Conservation (phyloP, 2,329 filamentous ascomycete species). For the Penicillium sp. region DNA sequence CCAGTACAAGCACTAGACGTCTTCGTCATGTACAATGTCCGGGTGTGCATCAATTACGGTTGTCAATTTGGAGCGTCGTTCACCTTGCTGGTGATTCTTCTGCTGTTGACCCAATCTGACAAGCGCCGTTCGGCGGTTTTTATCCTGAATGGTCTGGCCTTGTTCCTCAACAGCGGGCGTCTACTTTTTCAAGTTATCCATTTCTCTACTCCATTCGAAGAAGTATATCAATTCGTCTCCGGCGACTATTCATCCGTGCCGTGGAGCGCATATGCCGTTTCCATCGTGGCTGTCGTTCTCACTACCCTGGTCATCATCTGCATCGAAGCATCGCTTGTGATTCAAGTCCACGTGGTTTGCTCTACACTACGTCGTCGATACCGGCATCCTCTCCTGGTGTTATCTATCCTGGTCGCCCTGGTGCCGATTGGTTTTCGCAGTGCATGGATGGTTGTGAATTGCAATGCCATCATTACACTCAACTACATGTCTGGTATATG, state of each 20-base stretch:
- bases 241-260: conserved; percentile 56
- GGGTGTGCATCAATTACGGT: conserved; percentile 63
- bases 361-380: conserved; percentile 49
- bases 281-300: conserved; percentile 52
- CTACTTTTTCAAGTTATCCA: conserved; percentile 47
- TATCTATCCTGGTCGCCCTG: conserved; percentile 52
- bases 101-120: conserved; percentile 64
- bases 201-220: conserved; percentile 60
- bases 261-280: conserved; percentile 45
- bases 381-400: conserved; percentile 47
- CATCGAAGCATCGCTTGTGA: conserved; percentile 59
- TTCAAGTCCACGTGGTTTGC: conserved; percentile 65
- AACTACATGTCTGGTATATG: conserved; percentile 30
- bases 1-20: conserved; percentile 47
- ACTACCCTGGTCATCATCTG: conserved; percentile 55
- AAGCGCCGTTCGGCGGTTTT: conserved; percentile 67
- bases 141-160: conserved; percentile 62
- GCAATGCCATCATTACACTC: conserved; percentile 39
- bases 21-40: conserved; percentile 50
- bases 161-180: conserved; percentile 62
- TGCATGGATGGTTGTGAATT: conserved; percentile 52
- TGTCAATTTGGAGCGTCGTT: conserved; percentile 68
- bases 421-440: conserved; percentile 56
- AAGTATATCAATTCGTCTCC: conserved; percentile 62
- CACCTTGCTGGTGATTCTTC: conserved; percentile 63